Evolutionary conservation across 1,284 basidiomycete species (phyloP), one percentile per base, ranked within the genome.

Genomic region (Dichomitus squalens): DNA sequence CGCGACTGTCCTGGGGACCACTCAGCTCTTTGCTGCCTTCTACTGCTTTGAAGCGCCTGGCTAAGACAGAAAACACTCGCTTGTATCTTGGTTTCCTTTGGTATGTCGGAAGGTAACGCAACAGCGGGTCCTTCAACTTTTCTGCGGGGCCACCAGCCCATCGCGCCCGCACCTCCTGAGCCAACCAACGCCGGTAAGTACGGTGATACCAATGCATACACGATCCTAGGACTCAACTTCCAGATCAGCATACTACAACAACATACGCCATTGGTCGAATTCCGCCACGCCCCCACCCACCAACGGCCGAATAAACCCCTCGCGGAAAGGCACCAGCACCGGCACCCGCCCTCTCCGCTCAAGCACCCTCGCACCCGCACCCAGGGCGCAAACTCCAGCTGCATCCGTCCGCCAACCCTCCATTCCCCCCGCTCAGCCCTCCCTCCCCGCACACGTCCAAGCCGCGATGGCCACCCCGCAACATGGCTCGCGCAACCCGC

Each of bases 221-320:
- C 7, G 27, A 9, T 20, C 25, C 14, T 12, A 25, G n/a, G 18
- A 47, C 41, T 52, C 27, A 57, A 23, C 4, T 31, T 20, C 18
- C 3, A 29, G 23, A 36, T n/a, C 38, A 85, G 85, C 81, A 2
- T 87, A 87, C 66, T 75, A 81, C 58, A 85, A 82, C 76, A 87
- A 87, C 64, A 74, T 87, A 21, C 78, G 84, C 31, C 84, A 81
- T 29, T 87, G 85, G 85, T 84, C 84, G 8, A 72, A 68, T 23
- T 75, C 80, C 3, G 72, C 79, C 4, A 81, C 81, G 0, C 80
- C 82, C 4, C 76, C 79, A 9, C 79, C 81, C 14, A 78, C 75
- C 66, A 76, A 72, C 51, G 69, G 70, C 25, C 60, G 68, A 27
- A 71, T 61, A 25, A 68, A 70, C 55, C 69, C 68, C 33, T 53